Base-by-base conservation (phyloP, 352 stramenopile genomes). In the Phytophthora sojae region DNA sequence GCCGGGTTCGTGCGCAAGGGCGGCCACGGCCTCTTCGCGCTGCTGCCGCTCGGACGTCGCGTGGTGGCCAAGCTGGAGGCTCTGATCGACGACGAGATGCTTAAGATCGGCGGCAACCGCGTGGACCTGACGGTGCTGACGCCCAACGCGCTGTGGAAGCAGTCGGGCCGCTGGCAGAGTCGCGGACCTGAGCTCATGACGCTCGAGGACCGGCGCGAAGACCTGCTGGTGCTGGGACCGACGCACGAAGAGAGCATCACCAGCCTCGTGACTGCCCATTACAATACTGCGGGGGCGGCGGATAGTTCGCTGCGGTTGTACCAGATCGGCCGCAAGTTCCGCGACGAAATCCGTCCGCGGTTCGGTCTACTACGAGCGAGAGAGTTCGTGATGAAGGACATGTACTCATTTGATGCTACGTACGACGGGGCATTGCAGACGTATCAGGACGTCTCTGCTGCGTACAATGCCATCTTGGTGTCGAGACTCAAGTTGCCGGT, bases 321-420 rank as follows among this genome's bases (percentile, higher is more conserved):
- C 68, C 91, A 97, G 80, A 85, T 97, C 50, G 86, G 86, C 53
- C 86, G 77, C 61, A 97, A 97, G 71, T 97, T 95, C 66, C 86
- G 91, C 39, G 91, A 97, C 67, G 91, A 97, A 68, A 92, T 96
- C 52, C 91, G 91, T 0, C 90, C 91, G 26, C 74, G 91, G 54
- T 97, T 97, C 59, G 91, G 91, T 0, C 77, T 97, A 6, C 71
- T 97, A 58, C 79, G 91, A 19, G 89, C 85, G 11, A 76, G 90
- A 25, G 91, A 97, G 73, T 97, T 97, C 54, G 54, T 97, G 57
- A 97, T 97, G 91, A 97, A 97, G 77, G 91, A 97, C 78, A 91
- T 96, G 78, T 97, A 97, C 73, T 93, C 88, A 30, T 97, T 97
- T 58, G 90, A 97, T 60, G 73, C 74, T 51, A 88, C 73, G 65